Conservation (phyloP, 1,284 basidiomycete genomes). For the Trichosporon sp. region DNA sequence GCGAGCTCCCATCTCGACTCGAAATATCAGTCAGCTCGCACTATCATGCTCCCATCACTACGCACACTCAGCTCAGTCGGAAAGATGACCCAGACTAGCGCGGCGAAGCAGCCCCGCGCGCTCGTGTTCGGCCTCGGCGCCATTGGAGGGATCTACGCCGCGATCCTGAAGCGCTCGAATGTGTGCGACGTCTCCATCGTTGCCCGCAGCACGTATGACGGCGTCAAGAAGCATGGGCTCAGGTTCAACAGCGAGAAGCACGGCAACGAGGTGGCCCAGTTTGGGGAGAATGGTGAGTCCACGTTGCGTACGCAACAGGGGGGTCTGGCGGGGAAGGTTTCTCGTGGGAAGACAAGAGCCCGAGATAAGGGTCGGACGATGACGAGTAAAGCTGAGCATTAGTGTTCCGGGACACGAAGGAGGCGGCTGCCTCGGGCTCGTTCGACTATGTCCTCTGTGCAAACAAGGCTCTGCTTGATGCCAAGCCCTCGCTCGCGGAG, state of each 20-base stretch:
- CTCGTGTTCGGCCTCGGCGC: conserved; percentile 56
- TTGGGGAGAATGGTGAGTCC: conserved; percentile 45
- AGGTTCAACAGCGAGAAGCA: conserved; percentile 51
- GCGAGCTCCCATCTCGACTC: not conserved
- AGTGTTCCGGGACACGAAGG: conserved; percentile 51
- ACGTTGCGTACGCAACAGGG: too few species aligned
- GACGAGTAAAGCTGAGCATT: conserved; percentile 13
- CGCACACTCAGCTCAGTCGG: conserved; percentile 22
- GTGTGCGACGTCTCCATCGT: conserved; percentile 57
- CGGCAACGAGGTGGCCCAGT: conserved; percentile 28
- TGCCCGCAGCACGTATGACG: conserved; percentile 58
- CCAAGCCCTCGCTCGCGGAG: conserved; percentile 51
- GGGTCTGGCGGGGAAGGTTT: not conserved
- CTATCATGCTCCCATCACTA: conserved; percentile 14
- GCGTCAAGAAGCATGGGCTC: conserved; percentile 52
- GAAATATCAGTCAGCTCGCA: not conserved
- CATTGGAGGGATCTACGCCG: conserved; percentile 60
- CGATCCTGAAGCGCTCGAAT: conserved; percentile 54
- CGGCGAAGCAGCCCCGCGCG: conserved; percentile 32
- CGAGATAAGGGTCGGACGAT: not conserved
- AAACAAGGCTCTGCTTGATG: conserved; percentile 56
- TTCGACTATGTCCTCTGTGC: conserved; percentile 55
- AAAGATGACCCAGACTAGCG: conserved; percentile 18
- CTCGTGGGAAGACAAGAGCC: too few species aligned
- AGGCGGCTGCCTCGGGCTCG: conserved; percentile 48